These are phyloP conservation scores for Panicum hallii DNA, from an alignment of 202 grass and related monocot genomes.

Conservation along the genomic window DNA sequence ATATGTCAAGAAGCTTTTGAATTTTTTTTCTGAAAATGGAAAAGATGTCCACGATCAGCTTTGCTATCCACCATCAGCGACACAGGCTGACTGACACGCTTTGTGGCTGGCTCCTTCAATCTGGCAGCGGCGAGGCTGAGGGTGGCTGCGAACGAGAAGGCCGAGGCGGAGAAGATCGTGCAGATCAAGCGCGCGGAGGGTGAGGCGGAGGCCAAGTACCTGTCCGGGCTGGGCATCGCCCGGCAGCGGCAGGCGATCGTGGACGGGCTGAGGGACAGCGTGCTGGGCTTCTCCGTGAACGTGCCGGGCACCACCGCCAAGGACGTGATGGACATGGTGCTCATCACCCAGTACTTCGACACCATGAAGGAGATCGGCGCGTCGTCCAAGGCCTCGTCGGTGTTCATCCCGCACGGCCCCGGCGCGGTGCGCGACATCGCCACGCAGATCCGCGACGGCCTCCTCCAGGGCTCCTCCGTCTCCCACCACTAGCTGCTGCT, in stretches of 20 bases:
- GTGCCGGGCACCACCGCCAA: constrained; percentile 62
- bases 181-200: constrained; percentile 84
- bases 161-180: constrained; percentile 69
- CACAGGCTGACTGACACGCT: background rate
- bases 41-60: background rate
- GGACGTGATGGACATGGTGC: constrained; percentile 78
- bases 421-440: constrained; percentile 73
- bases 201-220: constrained; percentile 67
- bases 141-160: constrained; percentile 66
- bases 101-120: background rate
- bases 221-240: constrained; percentile 56
- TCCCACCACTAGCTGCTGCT: background rate
- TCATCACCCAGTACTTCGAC: constrained; percentile 72
- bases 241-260: constrained; percentile 68
- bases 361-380: constrained; percentile 72
- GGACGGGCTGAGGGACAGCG: constrained; percentile 61
- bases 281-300: constrained; percentile 59
- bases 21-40: background rate
- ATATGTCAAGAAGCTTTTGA: background rate
- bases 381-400: constrained; percentile 56
- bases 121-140: constrained; percentile 57
- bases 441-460: constrained; percentile 66
- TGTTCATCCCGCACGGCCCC: constrained; percentile 78
- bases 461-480: constrained; percentile 53
- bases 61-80: background rate